A percentile compares a stretch with the other conserved stretches of the same genome.
Conservation (phyloP, 805 yeast species). For the Clavispora carvajalis region DNA sequence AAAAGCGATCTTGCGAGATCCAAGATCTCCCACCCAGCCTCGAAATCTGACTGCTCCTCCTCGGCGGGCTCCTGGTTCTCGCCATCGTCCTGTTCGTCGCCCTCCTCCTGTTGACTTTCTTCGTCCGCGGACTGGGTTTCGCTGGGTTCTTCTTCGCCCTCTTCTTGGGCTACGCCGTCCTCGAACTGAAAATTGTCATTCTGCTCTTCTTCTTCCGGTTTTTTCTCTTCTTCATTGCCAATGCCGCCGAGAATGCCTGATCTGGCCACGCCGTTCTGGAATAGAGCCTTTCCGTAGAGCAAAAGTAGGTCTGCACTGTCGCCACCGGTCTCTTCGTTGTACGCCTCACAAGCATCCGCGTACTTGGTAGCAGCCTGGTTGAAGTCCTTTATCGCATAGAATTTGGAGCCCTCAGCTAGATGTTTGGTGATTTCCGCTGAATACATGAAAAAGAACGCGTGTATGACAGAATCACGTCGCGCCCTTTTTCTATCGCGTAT, state of each 20-base stretch:
- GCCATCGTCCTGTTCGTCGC: constrained; percentile 19
- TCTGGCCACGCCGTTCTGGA: constrained; percentile 67
- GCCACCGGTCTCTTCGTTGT: constrained; percentile 44
- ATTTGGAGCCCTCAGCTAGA: constrained; percentile 56
- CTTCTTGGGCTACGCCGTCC: constrained; percentile 14
- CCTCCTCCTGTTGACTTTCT: constrained; percentile 9
- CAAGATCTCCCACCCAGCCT: constrained; percentile 81
- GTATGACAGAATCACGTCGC: background rate
- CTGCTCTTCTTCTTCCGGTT: constrained; percentile 4
- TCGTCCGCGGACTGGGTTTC: constrained; percentile 20
- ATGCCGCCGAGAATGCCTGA: constrained; percentile 66
- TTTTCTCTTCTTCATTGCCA: constrained; percentile 2
- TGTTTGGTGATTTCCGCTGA: constrained; percentile 9
- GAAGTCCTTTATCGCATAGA: constrained; percentile 58
- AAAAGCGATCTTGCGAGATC: constrained; percentile 72
- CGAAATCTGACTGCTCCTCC: constrained; percentile 65
- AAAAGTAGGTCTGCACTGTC: constrained; percentile 71
- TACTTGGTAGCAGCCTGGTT: constrained; percentile 66
- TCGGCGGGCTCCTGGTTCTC: constrained; percentile 20
- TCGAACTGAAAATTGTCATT: constrained; percentile 13
- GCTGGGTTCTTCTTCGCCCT: constrained; percentile 3
- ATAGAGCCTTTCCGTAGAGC: constrained; percentile 75
- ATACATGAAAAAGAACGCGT: constrained; percentile 7
- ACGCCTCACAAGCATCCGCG: constrained; percentile 66
- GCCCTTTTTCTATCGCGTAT: background rate